Evolutionary conservation across 495 filamentous ascomycete species (phyloP).

Genomic region (Penicillium paradoxum): DNA sequence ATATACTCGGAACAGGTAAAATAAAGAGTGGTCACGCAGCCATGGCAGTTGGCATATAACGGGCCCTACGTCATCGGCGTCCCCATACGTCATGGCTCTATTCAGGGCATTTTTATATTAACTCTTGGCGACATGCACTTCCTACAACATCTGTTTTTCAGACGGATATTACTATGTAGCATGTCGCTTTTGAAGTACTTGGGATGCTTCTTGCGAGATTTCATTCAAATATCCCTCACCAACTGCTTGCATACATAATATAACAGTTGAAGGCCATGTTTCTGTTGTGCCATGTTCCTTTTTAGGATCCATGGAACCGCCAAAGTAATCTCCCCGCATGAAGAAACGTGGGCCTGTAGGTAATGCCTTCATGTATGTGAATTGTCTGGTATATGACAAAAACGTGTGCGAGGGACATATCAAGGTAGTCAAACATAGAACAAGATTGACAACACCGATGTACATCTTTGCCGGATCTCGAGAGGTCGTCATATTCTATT

Average conservation of each 20-base stretch:
- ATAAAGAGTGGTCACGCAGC: neutral
- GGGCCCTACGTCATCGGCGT: conserved; percentile 19
- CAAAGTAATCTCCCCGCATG: neutral
- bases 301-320: neutral
- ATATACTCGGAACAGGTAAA: neutral
- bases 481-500: too few relatives aligned
- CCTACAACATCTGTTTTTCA: neutral
- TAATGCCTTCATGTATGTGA: too few relatives aligned
- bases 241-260: too few relatives aligned
- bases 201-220: too few relatives aligned
- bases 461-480: too few relatives aligned
- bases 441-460: too few relatives aligned
- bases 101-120: neutral
- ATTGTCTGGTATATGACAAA: too few relatives aligned
- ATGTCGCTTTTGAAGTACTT: too few relatives aligned
- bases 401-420: too few relatives aligned
- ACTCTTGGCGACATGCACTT: neutral
- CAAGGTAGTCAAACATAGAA: too few relatives aligned
- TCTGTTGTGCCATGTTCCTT: neutral
- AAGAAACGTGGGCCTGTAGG: neutral
- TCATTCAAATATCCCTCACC: too few relatives aligned
- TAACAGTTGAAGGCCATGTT: neutral
- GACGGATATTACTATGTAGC: neutral
- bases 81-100: conserved; percentile 14
- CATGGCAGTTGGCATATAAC: conserved; percentile 9